A percentile compares a stretch with the other conserved stretches of the same genome.
Evolutionary conservation across 2,329 filamentous ascomycete species (phyloP).

Genomic region (Chaetomiaceae sp.): DNA sequence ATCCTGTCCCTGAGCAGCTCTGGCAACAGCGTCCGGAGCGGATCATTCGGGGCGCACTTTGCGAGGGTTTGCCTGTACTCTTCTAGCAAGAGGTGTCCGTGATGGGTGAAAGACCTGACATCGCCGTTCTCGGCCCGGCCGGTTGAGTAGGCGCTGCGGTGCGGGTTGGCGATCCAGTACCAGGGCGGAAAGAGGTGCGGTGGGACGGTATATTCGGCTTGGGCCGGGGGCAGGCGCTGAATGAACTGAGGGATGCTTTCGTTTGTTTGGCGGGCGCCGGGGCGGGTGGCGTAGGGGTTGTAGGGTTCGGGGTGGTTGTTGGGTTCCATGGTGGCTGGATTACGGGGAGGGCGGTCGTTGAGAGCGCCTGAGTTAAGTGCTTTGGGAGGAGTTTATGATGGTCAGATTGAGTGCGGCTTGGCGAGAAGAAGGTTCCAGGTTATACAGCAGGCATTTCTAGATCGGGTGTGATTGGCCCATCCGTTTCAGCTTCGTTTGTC

Average conservation of each 20-base stretch:
- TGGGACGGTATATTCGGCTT: background rate
- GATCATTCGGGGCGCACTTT: background rate
- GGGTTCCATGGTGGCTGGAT: too few relatives aligned
- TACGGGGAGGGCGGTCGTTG: too few relatives aligned
- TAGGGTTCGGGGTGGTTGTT: background rate
- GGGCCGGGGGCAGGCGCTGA: background rate
- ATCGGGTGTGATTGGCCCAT: too few relatives aligned
- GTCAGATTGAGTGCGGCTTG: too few relatives aligned
- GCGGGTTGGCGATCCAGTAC: slow-evolving; percentile 4
- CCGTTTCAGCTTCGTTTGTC: too few relatives aligned
- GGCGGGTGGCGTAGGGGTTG: background rate
- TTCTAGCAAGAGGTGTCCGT: background rate
- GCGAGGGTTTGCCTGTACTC: background rate
- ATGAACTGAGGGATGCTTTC: background rate
- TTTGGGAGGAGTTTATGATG: too few relatives aligned
- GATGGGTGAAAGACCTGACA: background rate
- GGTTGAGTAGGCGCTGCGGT: slow-evolving; percentile 1
- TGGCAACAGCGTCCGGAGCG: background rate
- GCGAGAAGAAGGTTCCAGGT: too few relatives aligned
- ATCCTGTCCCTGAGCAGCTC: background rate
- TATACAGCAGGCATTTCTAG: too few relatives aligned
- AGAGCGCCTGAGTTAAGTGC: too few relatives aligned
- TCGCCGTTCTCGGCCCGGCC: background rate
- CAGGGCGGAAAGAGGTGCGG: background rate
- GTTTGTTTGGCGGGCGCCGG: background rate